Conservation (phyloP, 2,329 filamentous ascomycete species). For the Calycina marina region DNA sequence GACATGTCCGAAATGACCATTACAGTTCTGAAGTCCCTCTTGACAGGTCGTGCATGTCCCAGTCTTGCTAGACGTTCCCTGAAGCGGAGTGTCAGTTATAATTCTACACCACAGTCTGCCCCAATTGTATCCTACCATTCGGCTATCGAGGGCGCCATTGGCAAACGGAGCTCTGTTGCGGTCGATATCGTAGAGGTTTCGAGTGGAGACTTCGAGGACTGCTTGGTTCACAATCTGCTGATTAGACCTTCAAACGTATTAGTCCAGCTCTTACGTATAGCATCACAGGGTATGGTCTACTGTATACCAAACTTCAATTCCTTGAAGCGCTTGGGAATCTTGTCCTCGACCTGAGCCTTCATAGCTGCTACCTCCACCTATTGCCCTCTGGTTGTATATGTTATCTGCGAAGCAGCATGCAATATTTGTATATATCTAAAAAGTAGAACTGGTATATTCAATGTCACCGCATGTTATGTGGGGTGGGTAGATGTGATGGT, state of each 20-base stretch:
- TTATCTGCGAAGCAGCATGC: too few species aligned
- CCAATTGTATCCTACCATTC: conserved; percentile 37
- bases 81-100: conserved; percentile 6
- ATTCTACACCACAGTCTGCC: too few species aligned
- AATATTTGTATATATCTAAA: too few species aligned
- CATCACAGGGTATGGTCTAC: too few species aligned
- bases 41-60: conserved; percentile 73
- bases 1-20: conserved; percentile 91
- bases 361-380: too few species aligned
- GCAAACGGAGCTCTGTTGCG: conserved; percentile 60
- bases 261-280: too few species aligned
- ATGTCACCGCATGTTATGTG: too few species aligned
- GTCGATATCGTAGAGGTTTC: conserved; percentile 82
- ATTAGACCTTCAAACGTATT: conserved; percentile 51
- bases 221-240: conserved; percentile 93
- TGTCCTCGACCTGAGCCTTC: conserved; percentile 85
- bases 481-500: too few species aligned
- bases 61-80: conserved; percentile 75
- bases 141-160: conserved; percentile 77
- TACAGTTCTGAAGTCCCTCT: conserved; percentile 68
- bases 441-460: too few species aligned
- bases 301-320: conserved; percentile 90
- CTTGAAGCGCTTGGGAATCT: conserved; percentile 79
- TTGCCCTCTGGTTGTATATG: too few species aligned
- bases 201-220: conserved; percentile 86